phyloP scores from a whole-genome alignment of 305 asterid species.

The Solanum aculeatissimum region DNA sequence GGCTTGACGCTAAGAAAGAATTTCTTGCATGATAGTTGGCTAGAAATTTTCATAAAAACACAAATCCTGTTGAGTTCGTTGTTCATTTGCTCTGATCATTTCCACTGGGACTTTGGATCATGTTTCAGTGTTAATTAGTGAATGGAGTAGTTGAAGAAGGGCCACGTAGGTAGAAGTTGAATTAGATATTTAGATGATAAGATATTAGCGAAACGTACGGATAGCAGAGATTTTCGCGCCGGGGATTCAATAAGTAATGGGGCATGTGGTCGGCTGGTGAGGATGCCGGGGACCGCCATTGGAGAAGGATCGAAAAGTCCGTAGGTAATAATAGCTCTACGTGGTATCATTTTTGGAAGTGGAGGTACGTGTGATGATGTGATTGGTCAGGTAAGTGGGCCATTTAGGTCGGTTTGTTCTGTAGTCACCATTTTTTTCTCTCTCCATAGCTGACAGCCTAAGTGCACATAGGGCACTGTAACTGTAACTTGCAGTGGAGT shows the following conservation, averaged over 20 bases:
- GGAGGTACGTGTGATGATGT: not conserved
- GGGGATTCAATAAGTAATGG: not conserved
- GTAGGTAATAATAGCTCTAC: not conserved
- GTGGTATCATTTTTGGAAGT: not conserved
- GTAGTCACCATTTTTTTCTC: not conserved
- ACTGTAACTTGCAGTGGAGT: not conserved
- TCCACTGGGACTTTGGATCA: too few species aligned
- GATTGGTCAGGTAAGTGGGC: not conserved
- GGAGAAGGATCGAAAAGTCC: not conserved
- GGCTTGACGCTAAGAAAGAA: too few species aligned
- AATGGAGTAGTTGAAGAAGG: not conserved
- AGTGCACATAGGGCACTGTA: not conserved
- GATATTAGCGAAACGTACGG: not conserved
- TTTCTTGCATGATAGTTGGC: too few species aligned
- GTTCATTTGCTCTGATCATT: too few species aligned
- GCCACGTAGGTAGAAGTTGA: not conserved
- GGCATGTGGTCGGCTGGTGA: slow-evolving; percentile 1
- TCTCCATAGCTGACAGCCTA: not conserved
- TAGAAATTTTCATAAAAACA: too few species aligned
- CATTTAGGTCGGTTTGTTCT: not conserved
- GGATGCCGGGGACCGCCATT: not conserved
- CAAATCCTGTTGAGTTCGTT: too few species aligned
- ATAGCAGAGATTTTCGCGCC: not conserved
- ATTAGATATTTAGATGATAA: not conserved
- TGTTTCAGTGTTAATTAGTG: not conserved